A percentile compares a stretch with the other conserved stretches of the same genome.
These are phyloP conservation scores for Salvia sclarea DNA, from an alignment of 305 asterid genomes.

Conservation along the genomic window DNA sequence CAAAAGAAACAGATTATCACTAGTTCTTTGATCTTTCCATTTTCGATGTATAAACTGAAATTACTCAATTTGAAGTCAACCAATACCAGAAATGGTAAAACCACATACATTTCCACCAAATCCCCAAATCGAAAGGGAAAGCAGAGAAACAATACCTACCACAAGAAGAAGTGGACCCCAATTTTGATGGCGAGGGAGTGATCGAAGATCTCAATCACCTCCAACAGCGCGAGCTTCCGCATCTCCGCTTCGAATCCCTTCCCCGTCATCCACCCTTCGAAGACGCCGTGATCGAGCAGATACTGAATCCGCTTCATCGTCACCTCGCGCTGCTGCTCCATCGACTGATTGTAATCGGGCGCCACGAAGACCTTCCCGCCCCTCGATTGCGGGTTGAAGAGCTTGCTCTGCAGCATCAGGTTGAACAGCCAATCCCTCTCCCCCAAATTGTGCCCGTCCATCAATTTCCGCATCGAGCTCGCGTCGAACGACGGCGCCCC, in stretches of 20 bases:
- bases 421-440: slow-evolving; percentile 85
- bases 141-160: slow-evolving; percentile 53
- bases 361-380: slow-evolving; percentile 78
- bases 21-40: no score
- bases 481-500: slow-evolving; percentile 52
- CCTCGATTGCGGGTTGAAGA: slow-evolving; percentile 61
- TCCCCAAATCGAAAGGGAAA: background rate
- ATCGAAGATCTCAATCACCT: slow-evolving; percentile 70
- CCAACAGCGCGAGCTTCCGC: slow-evolving; percentile 75
- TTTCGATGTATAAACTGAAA: background rate
- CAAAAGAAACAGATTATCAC: no score
- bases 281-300: slow-evolving; percentile 67
- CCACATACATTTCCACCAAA: no score
- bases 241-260: slow-evolving; percentile 71
- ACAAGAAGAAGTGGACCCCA: slow-evolving; percentile 84
- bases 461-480: slow-evolving; percentile 62
- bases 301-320: slow-evolving; percentile 85
- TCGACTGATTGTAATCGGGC: slow-evolving; percentile 86
- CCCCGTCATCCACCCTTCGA: slow-evolving; percentile 72
- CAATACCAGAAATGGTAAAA: no score
- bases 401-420: slow-evolving; percentile 66
- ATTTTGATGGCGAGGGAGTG: slow-evolving; percentile 80
- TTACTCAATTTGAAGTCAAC: no score
- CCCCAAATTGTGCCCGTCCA: slow-evolving; percentile 77
- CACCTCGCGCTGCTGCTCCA: slow-evolving; percentile 96